Evolutionary conservation across 768 basidiomycete genomes (phyloP), one percentile per base, ranked within the genome.

Genomic region (Tephrocybe rancida): DNA sequence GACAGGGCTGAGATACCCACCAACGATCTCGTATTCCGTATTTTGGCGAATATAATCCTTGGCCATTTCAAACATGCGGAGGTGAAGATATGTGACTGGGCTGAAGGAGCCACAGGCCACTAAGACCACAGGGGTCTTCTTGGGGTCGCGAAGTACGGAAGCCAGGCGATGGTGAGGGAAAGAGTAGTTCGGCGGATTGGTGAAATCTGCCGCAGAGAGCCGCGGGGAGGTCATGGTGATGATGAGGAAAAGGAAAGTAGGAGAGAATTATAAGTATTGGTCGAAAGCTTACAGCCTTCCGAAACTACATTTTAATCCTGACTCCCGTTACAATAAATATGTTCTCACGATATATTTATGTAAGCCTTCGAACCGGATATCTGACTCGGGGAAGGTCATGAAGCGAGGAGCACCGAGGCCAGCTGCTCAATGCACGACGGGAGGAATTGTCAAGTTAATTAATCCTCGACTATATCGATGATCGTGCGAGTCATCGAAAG

Each of bases 11-110:
- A 98, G 85, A 73, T 98, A 98, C 2, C 94, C 95, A 24, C 90
- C 97, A 63, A 98, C 80, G 62, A 99, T 91, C 72, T 97, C 93
- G 64, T 92, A 97, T 59, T 90, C 77, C 44, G 92, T 94, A 70
- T 95, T 92, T 63, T 94, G 90, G 47, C 92, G 85, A 48, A 91
- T 85, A 64, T 94, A 95, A 77, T 98, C 97, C 73, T 89, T 90
- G 51, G 96, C 97, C 97, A 99, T 98, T 69, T 98, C 97, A 72
- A 98, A 99, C 95, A 99, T 98, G 61, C 97, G 91, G 57, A 98
- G 84, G 66, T 97, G 95, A 47, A 96, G 88, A 66, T 95, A 96
- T n/a, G 95, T 97, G 57, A 97, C 90, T 10, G 96, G 96, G 63
- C 92, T 95, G 83, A 98, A 98, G 50, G 93, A 96, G 25, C 96